Evolutionary conservation across 169 alveolate genomes (phyloP).

Genomic region (Eimeria tenella): DNA sequence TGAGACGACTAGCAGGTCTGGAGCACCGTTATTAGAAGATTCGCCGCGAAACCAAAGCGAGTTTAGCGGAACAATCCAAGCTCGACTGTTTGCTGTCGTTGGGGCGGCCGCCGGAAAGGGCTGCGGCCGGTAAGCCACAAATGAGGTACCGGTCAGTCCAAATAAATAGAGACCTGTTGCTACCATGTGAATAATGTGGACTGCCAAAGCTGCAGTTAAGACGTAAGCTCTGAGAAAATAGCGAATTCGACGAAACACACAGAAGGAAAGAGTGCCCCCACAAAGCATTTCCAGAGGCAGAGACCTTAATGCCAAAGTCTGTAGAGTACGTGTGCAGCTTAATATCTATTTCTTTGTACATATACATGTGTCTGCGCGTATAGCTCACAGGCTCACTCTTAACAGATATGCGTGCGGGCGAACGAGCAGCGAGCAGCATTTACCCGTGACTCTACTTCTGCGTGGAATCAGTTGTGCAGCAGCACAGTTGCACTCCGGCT

Average conservation of each 20-base stretch:
- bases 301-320: too few relatives aligned
- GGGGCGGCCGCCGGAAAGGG: slow-evolving; percentile 26
- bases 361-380: background rate
- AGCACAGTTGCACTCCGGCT: too few relatives aligned
- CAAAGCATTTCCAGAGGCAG: too few relatives aligned
- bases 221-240: slow-evolving; percentile 40
- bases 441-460: too few relatives aligned
- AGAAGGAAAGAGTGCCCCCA: background rate
- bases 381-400: background rate
- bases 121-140: slow-evolving; percentile 57
- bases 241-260: background rate
- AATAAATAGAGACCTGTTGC: slow-evolving; percentile 53
- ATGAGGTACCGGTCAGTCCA: slow-evolving; percentile 49
- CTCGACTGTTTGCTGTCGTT: background rate
- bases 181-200: slow-evolving; percentile 62
- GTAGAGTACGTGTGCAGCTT: background rate
- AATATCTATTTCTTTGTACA: background rate
- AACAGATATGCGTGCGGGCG: too few relatives aligned
- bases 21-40: background rate
- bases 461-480: too few relatives aligned
- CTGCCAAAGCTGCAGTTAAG: slow-evolving; percentile 55
- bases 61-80: slow-evolving; percentile 54
- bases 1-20: slow-evolving; percentile 2
- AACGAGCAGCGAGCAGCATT: too few relatives aligned
- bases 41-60: slow-evolving; percentile 57